Conservation (phyloP, 2,329 filamentous ascomycete species). For the Diaporthe aspalathi region DNA sequence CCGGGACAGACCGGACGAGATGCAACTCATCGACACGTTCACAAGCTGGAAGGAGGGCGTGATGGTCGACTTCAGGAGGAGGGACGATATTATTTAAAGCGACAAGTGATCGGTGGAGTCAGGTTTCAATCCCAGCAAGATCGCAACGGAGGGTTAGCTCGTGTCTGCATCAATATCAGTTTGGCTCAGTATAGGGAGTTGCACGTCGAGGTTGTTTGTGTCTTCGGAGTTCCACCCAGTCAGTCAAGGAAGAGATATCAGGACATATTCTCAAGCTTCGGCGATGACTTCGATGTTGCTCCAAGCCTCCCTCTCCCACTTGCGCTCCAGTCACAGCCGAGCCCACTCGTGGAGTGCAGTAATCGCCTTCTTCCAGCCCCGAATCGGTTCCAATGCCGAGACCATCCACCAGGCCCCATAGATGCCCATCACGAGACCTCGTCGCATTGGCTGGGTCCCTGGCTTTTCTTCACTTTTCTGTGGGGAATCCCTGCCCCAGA, state of each 20-base stretch:
- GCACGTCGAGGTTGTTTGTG: neutral
- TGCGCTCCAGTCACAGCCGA: constrained; percentile 28
- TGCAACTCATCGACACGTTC: constrained; percentile 78
- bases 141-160: neutral
- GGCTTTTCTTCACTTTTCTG: neutral
- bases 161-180: no score
- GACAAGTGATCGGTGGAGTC: neutral
- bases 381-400: constrained; percentile 25
- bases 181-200: neutral
- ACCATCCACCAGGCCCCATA: neutral
- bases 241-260: no score
- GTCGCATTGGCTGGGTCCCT: neutral
- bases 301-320: neutral
- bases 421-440: constrained; percentile 15
- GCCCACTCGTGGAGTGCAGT: neutral
- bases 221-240: no score
- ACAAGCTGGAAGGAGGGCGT: constrained; percentile 79
- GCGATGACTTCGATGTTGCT: constrained; percentile 1
- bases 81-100: constrained; percentile 35
- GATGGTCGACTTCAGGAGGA: constrained; percentile 70
- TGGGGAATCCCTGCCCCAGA: constrained; percentile 31
- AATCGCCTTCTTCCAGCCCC: neutral
- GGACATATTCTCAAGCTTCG: neutral
- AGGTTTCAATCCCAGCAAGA: neutral
- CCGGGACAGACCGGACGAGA: constrained; percentile 68